phyloP scores from a whole-genome alignment of 2,329 filamentous ascomycete genomes.

The Calonectria pseudoturangicola region DNA sequence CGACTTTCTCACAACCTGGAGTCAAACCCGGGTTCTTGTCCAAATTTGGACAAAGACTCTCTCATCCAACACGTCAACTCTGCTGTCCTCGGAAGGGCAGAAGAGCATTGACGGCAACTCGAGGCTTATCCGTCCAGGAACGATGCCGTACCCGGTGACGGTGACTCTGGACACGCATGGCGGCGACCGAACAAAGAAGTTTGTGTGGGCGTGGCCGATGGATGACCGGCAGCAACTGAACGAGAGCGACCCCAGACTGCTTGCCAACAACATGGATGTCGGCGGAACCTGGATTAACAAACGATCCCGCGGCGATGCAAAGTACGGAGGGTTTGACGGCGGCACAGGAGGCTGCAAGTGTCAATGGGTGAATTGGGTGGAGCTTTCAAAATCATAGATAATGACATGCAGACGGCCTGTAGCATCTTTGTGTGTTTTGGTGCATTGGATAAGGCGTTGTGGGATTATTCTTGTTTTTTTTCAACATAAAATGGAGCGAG shows the following conservation, averaged over 20 bases:
- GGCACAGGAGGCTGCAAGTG: slow-evolving; percentile 78
- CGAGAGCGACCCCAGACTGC: slow-evolving; percentile 63
- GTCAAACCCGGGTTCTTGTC: slow-evolving; percentile 77
- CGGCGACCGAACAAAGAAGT: slow-evolving; percentile 71
- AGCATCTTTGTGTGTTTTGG: slow-evolving; percentile 36
- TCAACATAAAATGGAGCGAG: slow-evolving; percentile 26
- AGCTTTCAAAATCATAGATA: slow-evolving; percentile 30
- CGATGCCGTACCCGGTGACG: slow-evolving; percentile 79
- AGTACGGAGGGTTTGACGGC: slow-evolving; percentile 77
- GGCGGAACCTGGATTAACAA: slow-evolving; percentile 74
- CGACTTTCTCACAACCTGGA: slow-evolving; percentile 74
- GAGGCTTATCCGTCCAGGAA: slow-evolving; percentile 68
- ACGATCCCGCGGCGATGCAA: slow-evolving; percentile 64
- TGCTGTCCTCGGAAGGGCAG: slow-evolving; percentile 56
- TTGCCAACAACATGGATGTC: slow-evolving; percentile 69
- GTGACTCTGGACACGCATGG: slow-evolving; percentile 78
- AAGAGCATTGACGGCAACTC: slow-evolving; percentile 52
- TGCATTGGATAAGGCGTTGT: slow-evolving; percentile 24
- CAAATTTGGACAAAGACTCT: slow-evolving; percentile 77
- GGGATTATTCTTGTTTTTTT: background rate
- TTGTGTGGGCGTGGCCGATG: slow-evolving; percentile 72
- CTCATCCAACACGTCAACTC: slow-evolving; percentile 65
- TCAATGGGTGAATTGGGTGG: slow-evolving; percentile 74
- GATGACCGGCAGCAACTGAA: slow-evolving; percentile 67
- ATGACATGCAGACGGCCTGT: slow-evolving; percentile 26